Conservation (phyloP, 306 rosid species). For the Arachis stenosperma region DNA sequence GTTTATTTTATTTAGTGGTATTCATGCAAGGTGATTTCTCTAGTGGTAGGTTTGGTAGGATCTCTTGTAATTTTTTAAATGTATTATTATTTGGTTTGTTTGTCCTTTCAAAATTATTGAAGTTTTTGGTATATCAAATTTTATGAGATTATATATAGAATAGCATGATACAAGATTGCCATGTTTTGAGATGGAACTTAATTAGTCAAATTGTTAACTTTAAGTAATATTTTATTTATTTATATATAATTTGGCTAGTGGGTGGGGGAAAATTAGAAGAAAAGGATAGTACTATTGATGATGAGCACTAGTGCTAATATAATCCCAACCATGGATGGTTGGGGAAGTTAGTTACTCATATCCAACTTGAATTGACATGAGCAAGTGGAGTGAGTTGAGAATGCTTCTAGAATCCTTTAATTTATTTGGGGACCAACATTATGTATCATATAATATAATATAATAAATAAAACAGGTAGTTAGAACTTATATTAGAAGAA, state of each 20-base stretch:
- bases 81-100: too few relatives aligned
- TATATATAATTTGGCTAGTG: constrained; percentile 2
- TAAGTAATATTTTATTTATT: neutral
- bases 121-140: too few relatives aligned
- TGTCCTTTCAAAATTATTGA: too few relatives aligned
- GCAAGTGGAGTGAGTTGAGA: constrained; percentile 54
- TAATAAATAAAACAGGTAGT: constrained; percentile 19
- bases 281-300: constrained; percentile 4
- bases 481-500: neutral
- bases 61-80: too few relatives aligned
- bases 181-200: neutral
- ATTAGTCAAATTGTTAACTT: too few relatives aligned
- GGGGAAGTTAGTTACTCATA: constrained; percentile 50
- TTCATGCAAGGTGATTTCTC: too few relatives aligned
- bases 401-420: constrained; percentile 54
- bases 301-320: constrained; percentile 15
- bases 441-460: neutral
- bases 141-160: too few relatives aligned
- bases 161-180: neutral
- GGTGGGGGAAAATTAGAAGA: constrained; percentile 32
- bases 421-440: constrained; percentile 3
- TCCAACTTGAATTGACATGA: constrained; percentile 51
- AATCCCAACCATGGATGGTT: constrained; percentile 46
- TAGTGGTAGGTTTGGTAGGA: too few relatives aligned
- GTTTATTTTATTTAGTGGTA: too few relatives aligned